phyloP scores from a whole-genome alignment of 1,139 yeast genomes.

The Suhomyces guaymorum region DNA sequence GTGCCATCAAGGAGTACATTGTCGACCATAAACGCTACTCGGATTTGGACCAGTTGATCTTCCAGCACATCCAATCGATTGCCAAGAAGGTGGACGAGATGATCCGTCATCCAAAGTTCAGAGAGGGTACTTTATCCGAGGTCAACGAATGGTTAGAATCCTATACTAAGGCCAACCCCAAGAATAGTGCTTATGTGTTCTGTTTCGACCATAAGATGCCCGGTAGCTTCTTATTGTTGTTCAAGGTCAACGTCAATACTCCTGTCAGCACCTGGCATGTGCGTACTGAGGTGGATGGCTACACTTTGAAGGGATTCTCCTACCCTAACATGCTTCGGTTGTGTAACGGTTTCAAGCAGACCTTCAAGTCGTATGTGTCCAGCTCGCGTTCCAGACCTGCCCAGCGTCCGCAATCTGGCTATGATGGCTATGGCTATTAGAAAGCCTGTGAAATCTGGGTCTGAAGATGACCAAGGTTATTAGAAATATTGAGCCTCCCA shows the following conservation, averaged over 20 bases:
- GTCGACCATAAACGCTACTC: slow-evolving; percentile 73
- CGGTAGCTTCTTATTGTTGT: slow-evolving; percentile 85
- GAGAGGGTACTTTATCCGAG: slow-evolving; percentile 75
- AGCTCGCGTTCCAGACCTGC: slow-evolving; percentile 18
- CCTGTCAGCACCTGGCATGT: slow-evolving; percentile 88
- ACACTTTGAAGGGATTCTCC: slow-evolving; percentile 70
- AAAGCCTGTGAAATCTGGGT: too few species aligned
- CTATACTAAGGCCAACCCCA: slow-evolving; percentile 88
- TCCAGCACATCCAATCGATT: slow-evolving; percentile 83
- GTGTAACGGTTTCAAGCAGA: slow-evolving; percentile 89
- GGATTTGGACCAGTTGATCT: slow-evolving; percentile 91
- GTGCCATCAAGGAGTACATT: slow-evolving; percentile 59
- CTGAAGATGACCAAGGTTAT: too few species aligned
- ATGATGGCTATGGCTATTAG: slow-evolving; percentile 35
- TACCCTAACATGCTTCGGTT: slow-evolving; percentile 86
- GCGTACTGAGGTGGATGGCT: slow-evolving; percentile 84
- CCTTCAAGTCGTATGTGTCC: slow-evolving; percentile 40
- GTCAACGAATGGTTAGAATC: slow-evolving; percentile 87
- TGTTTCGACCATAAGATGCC: slow-evolving; percentile 90
- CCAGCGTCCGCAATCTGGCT: slow-evolving; percentile 18
- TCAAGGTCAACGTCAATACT: slow-evolving; percentile 72
- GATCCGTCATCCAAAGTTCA: slow-evolving; percentile 85
- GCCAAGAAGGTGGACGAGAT: slow-evolving; percentile 83
- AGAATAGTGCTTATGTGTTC: slow-evolving; percentile 87
- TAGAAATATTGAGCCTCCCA: too few species aligned